Base-by-base conservation (phyloP, 2,329 filamentous ascomycete species). In the Thermoascus crustaceus region DNA sequence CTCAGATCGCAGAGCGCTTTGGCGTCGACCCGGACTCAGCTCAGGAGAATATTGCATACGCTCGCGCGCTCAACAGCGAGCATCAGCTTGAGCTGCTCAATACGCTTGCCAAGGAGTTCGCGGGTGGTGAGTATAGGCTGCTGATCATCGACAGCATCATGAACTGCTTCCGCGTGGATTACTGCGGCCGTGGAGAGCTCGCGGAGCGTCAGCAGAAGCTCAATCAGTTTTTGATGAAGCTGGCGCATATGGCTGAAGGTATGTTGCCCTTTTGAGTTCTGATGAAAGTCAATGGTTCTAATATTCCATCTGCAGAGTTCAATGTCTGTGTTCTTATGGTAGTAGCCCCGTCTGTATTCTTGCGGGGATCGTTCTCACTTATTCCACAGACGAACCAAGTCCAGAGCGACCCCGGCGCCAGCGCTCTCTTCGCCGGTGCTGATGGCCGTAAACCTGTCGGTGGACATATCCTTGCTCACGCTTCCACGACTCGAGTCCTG, bases 121-220 rank as follows among this genome's bases (percentile, higher is more conserved):
- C 73, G 8, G 69, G 67, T 6, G 77, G 78, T 26, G 72, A 80
- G 45, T 83, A 78, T 48, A 72, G 78, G 18, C 69, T 83, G 34
- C 65, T 83, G 33, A 70, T 83, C 44, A 73, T 83, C 48, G 79
- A 83, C 58, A 81, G 76, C 48, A 78, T 82, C 50, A 80, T 82
- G 72, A 75, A 78, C 30, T 73, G 78, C 37, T 83, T 80, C 49
- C 73, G 79, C 21, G 76, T 78, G 29, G 79, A 82, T 57, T 83
- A 74, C 47, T 71, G 68, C 46, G 79, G 79, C 5, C 74, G 79
- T 36, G 79, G 77, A 11, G 79, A 83, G 53, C 66, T 82, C 38
- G 76, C 75, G 13, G 79, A 82, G 45, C 71, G 79, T 18, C 79
- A 83, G 57, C 75, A 80, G 58, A 80, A 79, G 49, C 65, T 83